phyloP scores from a whole-genome alignment of 352 stramenopile species.

The Phytophthora podocarpi region DNA sequence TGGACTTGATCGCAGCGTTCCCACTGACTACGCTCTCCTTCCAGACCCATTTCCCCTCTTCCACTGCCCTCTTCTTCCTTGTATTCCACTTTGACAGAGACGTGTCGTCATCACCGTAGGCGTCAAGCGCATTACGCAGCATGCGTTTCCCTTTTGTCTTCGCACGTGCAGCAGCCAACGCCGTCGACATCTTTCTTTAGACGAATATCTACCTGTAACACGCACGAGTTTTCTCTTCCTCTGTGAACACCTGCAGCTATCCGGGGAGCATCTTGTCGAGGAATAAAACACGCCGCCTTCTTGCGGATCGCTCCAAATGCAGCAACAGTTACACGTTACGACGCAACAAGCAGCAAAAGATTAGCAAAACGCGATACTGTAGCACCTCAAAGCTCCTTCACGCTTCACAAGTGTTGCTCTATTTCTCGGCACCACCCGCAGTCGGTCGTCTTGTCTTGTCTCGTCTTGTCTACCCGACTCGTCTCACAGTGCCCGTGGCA shows the following conservation, averaged over 20 bases:
- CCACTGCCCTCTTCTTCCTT: constrained; percentile 43
- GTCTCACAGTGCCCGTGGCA: constrained; percentile 53
- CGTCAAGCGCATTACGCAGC: constrained; percentile 60
- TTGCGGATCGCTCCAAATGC: constrained; percentile 7
- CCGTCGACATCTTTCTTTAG: constrained; percentile 57
- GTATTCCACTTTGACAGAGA: constrained; percentile 62
- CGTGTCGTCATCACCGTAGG: constrained; percentile 52
- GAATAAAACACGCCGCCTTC: background rate
- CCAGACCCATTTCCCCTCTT: constrained; percentile 53
- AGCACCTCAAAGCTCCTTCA: background rate
- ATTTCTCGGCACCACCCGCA: constrained; percentile 1
- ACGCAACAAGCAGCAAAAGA: constrained; percentile 2
- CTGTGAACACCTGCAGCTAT: background rate
- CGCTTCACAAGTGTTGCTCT: background rate
- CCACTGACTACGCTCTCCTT: constrained; percentile 38
- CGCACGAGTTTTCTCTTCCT: too few species aligned
- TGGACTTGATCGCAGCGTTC: constrained; percentile 46
- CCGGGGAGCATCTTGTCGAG: constrained; percentile 1
- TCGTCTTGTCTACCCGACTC: constrained; percentile 53
- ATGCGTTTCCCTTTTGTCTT: constrained; percentile 77
- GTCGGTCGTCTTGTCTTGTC: too few species aligned
- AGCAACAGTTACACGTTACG: constrained; percentile 10
- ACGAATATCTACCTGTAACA: background rate
- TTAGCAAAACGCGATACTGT: too few species aligned
- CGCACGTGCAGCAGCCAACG: constrained; percentile 56